Conservation (phyloP, 1,139 yeast genomes). For the Blastobotrys malaysiensis region DNA sequence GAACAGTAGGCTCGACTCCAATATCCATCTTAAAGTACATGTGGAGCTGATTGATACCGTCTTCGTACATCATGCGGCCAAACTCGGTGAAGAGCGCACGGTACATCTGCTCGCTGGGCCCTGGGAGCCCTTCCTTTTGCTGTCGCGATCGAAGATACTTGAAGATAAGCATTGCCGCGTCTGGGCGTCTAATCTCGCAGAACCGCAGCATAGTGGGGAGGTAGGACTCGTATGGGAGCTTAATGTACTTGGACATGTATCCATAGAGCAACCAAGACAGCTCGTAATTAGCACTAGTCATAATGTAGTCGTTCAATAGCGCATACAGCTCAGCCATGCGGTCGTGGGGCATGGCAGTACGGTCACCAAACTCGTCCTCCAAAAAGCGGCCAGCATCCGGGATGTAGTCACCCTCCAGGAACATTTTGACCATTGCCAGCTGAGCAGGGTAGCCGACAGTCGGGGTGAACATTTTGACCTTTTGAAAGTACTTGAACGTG, state of each 20-base stretch:
- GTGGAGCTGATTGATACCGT: conserved; percentile 65
- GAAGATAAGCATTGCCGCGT: conserved; percentile 61
- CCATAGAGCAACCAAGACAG: conserved; percentile 64
- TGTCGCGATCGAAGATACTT: conserved; percentile 54
- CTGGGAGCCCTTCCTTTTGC: conserved; percentile 55
- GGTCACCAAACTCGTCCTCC: conserved; percentile 49
- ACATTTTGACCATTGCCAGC: conserved; percentile 42
- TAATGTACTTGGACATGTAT: conserved; percentile 52
- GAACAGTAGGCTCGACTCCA: conserved; percentile 51
- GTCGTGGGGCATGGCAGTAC: conserved; percentile 30
- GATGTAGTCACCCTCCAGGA: conserved; percentile 45
- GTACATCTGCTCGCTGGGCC: conserved; percentile 64
- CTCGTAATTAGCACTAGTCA: conserved; percentile 39
- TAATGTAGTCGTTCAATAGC: conserved; percentile 44
- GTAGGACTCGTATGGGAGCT: conserved; percentile 56
- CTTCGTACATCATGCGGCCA: conserved; percentile 54
- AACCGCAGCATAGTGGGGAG: conserved; percentile 58
- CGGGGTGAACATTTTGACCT: conserved; percentile 38
- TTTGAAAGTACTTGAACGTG: conserved; percentile 30
- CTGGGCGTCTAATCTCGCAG: conserved; percentile 52
- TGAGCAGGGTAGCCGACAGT: conserved; percentile 42
- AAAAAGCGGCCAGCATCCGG: conserved; percentile 58
- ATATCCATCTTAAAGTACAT: conserved; percentile 63
- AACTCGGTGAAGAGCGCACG: conserved; percentile 55
- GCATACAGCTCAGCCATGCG: conserved; percentile 38